A percentile compares a stretch with the other conserved stretches of the same genome.
Conservation (phyloP, 768 basidiomycete genomes). For the Strobilomyces dryophilus region DNA sequence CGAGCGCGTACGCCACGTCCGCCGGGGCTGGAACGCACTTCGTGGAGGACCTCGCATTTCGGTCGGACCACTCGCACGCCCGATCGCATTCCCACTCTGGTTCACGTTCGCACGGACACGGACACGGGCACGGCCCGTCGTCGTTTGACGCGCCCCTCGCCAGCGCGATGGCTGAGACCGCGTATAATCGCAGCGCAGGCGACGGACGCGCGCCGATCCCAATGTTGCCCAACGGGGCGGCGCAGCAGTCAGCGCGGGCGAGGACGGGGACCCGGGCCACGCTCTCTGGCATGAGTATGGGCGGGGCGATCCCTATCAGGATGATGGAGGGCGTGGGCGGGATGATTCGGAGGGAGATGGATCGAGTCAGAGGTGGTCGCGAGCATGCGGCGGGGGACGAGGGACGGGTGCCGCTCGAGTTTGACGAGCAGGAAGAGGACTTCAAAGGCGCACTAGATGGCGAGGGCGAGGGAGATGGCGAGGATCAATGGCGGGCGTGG, state of each 20-base stretch:
- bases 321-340: conserved; percentile 58
- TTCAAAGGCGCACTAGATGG: conserved; percentile 11
- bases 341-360: conserved; percentile 50
- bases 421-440: conserved; percentile 70
- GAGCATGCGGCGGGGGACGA: neutral
- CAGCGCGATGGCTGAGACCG: conserved; percentile 61
- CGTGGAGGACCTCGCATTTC: conserved; percentile 18
- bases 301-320: conserved; percentile 46
- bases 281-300: conserved; percentile 17
- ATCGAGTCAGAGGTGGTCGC: conserved; percentile 11
- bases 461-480: conserved; percentile 5
- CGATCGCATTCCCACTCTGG: conserved; percentile 6
- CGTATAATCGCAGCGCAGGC: conserved; percentile 37
- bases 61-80: conserved; percentile 1
- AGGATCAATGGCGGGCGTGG: conserved; percentile 25
- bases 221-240: conserved; percentile 73
- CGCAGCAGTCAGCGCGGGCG: conserved; percentile 12
- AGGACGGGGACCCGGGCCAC: conserved; percentile 10
- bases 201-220: conserved; percentile 48
- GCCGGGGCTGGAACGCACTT: conserved; percentile 15
- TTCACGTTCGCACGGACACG: conserved; percentile 7
- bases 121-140: conserved; percentile 35
- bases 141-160: conserved; percentile 72
- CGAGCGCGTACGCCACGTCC: conserved; percentile 45
- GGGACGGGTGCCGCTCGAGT: conserved; percentile 41